Evolutionary conservation across 1,284 basidiomycete species (phyloP).

Genomic region (Austroboletus niveus): DNA sequence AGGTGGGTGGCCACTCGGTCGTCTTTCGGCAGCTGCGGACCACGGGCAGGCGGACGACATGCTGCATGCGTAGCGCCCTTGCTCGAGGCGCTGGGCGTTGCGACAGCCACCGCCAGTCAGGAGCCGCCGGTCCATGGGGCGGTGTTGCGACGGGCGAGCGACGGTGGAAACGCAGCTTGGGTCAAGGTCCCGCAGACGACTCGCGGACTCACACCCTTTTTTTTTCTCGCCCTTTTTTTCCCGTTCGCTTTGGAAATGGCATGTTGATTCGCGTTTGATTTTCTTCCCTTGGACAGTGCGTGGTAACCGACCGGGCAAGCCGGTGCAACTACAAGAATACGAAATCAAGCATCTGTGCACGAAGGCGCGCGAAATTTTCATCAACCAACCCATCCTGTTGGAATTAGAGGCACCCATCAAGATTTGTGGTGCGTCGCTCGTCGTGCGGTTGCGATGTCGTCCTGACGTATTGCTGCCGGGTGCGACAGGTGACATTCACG

Average conservation of each 20-base stretch:
- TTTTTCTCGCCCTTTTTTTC: neutral
- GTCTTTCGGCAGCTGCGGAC: slow-evolving; percentile 11
- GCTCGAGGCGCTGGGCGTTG: neutral
- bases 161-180: slow-evolving; percentile 6
- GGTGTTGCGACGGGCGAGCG: slow-evolving; percentile 12
- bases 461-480: slow-evolving; percentile 18
- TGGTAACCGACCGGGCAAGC: slow-evolving; percentile 91
- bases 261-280: slow-evolving; percentile 18
- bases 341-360: slow-evolving; percentile 96
- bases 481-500: slow-evolving; percentile 83
- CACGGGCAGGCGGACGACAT: slow-evolving; percentile 2
- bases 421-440: slow-evolving; percentile 80
- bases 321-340: slow-evolving; percentile 91
- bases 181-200: no score
- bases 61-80: slow-evolving; percentile 1
- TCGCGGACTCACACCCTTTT: neutral
- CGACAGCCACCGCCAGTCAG: no score
- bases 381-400: slow-evolving; percentile 91
- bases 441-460: slow-evolving; percentile 2
- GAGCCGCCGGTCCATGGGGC: slow-evolving; percentile 10
- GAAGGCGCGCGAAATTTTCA: slow-evolving; percentile 94
- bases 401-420: slow-evolving; percentile 96
- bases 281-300: slow-evolving; percentile 57
- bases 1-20: slow-evolving; percentile 63
- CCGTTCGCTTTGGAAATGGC: neutral